Conservation (phyloP, 1,284 basidiomycete genomes). For the Meripilus lineatus region DNA sequence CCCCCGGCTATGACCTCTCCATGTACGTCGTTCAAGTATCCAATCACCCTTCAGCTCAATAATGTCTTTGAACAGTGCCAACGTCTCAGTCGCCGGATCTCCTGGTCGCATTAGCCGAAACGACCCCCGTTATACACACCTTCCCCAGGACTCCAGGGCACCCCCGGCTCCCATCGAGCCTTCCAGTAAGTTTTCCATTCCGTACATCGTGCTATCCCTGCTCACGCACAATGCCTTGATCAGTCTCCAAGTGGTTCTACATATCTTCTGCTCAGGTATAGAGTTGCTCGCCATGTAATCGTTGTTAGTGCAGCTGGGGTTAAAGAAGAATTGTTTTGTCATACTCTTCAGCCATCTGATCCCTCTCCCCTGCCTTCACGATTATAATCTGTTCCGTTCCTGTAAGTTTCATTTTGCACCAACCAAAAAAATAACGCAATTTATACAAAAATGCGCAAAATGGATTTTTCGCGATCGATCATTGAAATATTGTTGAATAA, state of each 20-base stretch:
- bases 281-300: conserved; percentile 10
- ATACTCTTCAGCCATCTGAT: too few relatives aligned
- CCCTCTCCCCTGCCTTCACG: too few relatives aligned
- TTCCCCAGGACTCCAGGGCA: conserved; percentile 80
- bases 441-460: too few relatives aligned
- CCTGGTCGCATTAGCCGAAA: conserved; percentile 62
- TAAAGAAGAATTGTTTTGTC: conserved; percentile 7
- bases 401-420: too few relatives aligned
- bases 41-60: background rate
- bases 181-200: conserved; percentile 55
- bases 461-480: too few relatives aligned
- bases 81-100: conserved; percentile 70
- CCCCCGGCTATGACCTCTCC: conserved; percentile 67
- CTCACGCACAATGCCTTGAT: conserved; percentile 26
- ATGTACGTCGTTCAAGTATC: conserved; percentile 53
- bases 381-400: too few relatives aligned
- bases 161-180: conserved; percentile 85
- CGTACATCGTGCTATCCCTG: conserved; percentile 10
- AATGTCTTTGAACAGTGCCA: conserved; percentile 44
- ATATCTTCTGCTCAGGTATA: conserved; percentile 80
- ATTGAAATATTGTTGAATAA: too few relatives aligned
- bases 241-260: conserved; percentile 89
- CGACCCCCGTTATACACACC: conserved; percentile 59
- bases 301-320: conserved; percentile 8
- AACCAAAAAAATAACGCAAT: too few relatives aligned